Conservation (phyloP, 1,284 basidiomycete species). For the Xanthoconium separans region DNA sequence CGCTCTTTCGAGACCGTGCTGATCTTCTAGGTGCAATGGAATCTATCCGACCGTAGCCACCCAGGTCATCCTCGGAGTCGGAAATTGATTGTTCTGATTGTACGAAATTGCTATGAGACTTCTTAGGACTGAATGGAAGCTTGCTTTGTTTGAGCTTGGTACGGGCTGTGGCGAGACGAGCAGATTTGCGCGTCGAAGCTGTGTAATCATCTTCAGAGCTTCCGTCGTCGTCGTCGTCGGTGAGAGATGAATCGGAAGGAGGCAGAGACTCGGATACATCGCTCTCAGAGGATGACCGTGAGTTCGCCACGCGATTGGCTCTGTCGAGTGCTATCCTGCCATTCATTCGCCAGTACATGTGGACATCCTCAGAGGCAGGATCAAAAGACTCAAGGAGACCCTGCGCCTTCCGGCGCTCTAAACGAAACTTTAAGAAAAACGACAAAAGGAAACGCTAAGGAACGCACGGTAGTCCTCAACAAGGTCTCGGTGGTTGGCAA, state of each 20-base stretch:
- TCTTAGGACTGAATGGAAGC: conserved; percentile 64
- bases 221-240: conserved; percentile 31
- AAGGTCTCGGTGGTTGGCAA: conserved; percentile 41
- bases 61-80: conserved; percentile 40
- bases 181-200: conserved; percentile 24
- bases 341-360: conserved; percentile 56
- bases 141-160: conserved; percentile 24
- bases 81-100: conserved; percentile 34
- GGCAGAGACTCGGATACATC: conserved; percentile 5
- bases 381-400: conserved; percentile 53
- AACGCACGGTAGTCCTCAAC: conserved; percentile 58
- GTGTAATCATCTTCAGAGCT: conserved; percentile 28
- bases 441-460: not conserved
- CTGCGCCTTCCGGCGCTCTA: conserved; percentile 44
- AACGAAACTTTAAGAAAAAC: conserved; percentile 6
- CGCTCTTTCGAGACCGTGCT: conserved; percentile 37
- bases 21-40: conserved; percentile 32
- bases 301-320: conserved; percentile 6
- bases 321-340: conserved; percentile 30
- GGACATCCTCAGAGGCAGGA: conserved; percentile 57
- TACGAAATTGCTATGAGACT: conserved; percentile 41
- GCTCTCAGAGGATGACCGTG: conserved; percentile 9
- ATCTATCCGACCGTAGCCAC: conserved; percentile 38
- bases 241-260: conserved; percentile 16
- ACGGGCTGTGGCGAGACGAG: conserved; percentile 19